Conservation (phyloP, 441 rosid species). For the Euphorbia neoarborescens region DNA sequence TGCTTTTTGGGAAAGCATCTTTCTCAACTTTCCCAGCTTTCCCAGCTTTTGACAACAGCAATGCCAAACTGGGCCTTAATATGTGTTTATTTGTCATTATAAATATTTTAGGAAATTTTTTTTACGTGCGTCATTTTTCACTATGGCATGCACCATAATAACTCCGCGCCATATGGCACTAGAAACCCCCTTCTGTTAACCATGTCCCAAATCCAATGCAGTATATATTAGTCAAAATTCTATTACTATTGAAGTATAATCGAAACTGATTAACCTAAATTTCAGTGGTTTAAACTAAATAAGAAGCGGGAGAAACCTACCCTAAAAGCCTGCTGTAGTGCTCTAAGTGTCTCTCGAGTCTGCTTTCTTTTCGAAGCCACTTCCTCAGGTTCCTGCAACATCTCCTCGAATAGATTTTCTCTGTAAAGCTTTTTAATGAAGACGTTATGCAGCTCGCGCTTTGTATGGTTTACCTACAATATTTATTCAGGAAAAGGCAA, state of each 20-base stretch:
- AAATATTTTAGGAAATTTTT: too few relatives aligned
- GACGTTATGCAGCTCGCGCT: slow-evolving; percentile 72
- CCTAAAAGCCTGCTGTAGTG: slow-evolving; percentile 93
- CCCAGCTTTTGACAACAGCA: too few relatives aligned
- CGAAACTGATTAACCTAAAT: not conserved
- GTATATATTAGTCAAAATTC: not conserved
- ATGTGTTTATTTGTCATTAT: too few relatives aligned
- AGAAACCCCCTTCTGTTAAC: too few relatives aligned
- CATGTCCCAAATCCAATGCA: not conserved
- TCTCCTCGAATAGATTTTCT: slow-evolving; percentile 95
- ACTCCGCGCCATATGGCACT: too few relatives aligned
- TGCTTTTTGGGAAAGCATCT: too few relatives aligned
- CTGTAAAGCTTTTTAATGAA: slow-evolving; percentile 81
- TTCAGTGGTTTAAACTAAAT: not conserved
- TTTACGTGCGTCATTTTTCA: too few relatives aligned
- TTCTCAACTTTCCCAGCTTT: too few relatives aligned
- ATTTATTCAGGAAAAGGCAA: not conserved
- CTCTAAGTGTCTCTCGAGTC: slow-evolving; percentile 72
- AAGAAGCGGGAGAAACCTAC: slow-evolving; percentile 32
- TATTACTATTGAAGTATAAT: not conserved
- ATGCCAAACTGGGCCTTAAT: too few relatives aligned
- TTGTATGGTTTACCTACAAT: slow-evolving; percentile 74
- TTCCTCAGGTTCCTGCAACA: slow-evolving; percentile 97
- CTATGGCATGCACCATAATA: too few relatives aligned
- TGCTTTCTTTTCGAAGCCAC: slow-evolving; percentile 78